Conservation (phyloP, 805 yeast genomes). For the Tetrapisispora fleetii region DNA sequence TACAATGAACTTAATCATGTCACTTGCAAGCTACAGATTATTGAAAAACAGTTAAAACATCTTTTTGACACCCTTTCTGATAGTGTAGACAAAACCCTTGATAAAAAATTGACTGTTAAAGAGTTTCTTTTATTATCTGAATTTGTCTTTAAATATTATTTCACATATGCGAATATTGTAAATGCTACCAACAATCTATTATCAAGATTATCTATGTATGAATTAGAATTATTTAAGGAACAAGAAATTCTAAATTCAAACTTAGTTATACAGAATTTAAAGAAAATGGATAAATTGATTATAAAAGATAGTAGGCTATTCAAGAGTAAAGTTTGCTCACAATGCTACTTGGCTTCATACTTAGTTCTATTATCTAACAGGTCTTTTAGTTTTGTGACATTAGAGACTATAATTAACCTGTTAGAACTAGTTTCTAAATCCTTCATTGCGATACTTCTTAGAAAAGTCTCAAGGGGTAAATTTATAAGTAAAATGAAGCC, state of each 20-base stretch:
- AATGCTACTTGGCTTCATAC: not conserved
- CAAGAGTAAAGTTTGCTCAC: not conserved
- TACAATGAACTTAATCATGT: slow-evolving; percentile 10
- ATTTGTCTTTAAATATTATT: slow-evolving; percentile 13
- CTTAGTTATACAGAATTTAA: slow-evolving; percentile 3
- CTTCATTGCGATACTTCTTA: not conserved
- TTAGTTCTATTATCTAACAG: not conserved
- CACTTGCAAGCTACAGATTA: slow-evolving; percentile 11
- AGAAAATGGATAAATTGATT: slow-evolving; percentile 10
- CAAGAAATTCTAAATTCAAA: slow-evolving; percentile 1
- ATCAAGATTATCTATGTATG: slow-evolving; percentile 12
- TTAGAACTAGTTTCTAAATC: not conserved
- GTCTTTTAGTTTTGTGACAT: not conserved
- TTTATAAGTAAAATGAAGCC: slow-evolving; percentile 10
- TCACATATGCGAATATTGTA: slow-evolving; percentile 6
- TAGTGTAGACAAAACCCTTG: not conserved
- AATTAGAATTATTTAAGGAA: not conserved
- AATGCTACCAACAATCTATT: slow-evolving; percentile 14
- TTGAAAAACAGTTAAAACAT: slow-evolving; percentile 14
- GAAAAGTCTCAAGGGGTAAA: not conserved
- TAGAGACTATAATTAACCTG: not conserved
- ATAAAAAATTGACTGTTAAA: not conserved
- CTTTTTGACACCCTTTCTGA: slow-evolving; percentile 9
- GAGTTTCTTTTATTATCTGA: not conserved
- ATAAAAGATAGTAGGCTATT: not conserved